Evolutionary conservation across 1,139 yeast genomes (phyloP), one percentile per base, ranked within the genome.

Genomic region (Groenewaldozyma sp.): DNA sequence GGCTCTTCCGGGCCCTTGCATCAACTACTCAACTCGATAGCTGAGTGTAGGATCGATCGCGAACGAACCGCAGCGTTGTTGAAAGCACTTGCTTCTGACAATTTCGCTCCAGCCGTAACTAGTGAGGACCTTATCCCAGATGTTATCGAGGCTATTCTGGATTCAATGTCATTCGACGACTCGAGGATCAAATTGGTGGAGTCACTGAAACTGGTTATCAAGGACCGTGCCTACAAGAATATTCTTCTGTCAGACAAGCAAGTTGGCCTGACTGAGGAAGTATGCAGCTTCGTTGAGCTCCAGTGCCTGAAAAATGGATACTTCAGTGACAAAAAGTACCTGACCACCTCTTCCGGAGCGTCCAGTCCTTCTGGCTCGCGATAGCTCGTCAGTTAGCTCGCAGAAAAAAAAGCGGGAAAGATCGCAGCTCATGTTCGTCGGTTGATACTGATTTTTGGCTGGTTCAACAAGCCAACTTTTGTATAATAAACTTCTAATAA

Each of bases 21-120:
- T 16, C 7, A 20, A 6, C 38, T 45, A 14, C 22, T 43, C 18
- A 24, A 35, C 17, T 22, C 21, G 16, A 22, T 43, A 27, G 36
- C 27, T 7, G 24, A 28, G n/a, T 46, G 41, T 17, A 44, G 53
- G 5, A 47, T 50, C 6, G 54, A 50, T 27, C 33, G 54, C 24
- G 54, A 50, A 28, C 43, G 54, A n/a, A 45, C 47, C 24, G 29
- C 27, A 11, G 36, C 31, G 9, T 32, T 49, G n/a, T 34, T 38
- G 28, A 42, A 35, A 6, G 44, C 39, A 34, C 31, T 40, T 4
- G 11, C 14, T 10, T 34, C 38, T 11, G 39, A 20, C 4, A 41
- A 43, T 17, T 6, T 24, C 17, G 7, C 28, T 16, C 14, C 32
- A 24, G 27, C 22, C 22, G 18, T 13, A 10, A 4, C 16, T 26